Evolutionary conservation across 2,329 filamentous ascomycete species (phyloP), one percentile per base, ranked within the genome.

Genomic region (Fusarium bulbicola): DNA sequence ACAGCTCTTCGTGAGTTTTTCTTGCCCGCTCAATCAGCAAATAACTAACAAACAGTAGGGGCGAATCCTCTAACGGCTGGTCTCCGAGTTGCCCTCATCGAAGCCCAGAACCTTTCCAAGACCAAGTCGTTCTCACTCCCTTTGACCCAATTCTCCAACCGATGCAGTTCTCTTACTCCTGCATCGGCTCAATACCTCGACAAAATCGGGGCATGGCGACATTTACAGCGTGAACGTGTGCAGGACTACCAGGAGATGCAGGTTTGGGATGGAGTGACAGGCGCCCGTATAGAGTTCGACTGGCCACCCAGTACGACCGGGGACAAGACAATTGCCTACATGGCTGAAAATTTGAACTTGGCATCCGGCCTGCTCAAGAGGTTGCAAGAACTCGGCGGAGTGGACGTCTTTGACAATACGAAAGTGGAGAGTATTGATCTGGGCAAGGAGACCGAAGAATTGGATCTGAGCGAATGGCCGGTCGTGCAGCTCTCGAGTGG

Each of bases 211-310:
- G 95, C 92, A 56, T 98, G 95, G 96, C 80, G 86, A 12, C 91
- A 97, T 79, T 85, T 98, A 68, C 88, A 93, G 74, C 84, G 86
- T 46, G 85, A 89, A 11, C 90, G 96, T 37, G 90, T 96, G 39
- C 95, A 98, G 84, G 89, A 91, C 2, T 99, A 98, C 82, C 92
- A 97, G 67, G 93, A 95, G 77, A 99, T 99, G 96, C 93, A 97
- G 81, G 96, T 98, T 37, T 99, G 97, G 96, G 96, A 99, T 81
- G 97, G 95, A 70, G 90, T 97, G 63, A 93, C 93, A 45, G 95
- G 91, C 66, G 93, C 95, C 40, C 90, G 92, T 76, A 96, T 99
- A 80, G 92, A 94, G 75, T 99, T 99, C 81, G 93, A 96, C 83
- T 93, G 92, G 92, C 82, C 82, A 28, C 84, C 84, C 10, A 81